Base-by-base conservation (phyloP, 2,329 filamentous ascomycete species). In the Leptodontidium sp. region DNA sequence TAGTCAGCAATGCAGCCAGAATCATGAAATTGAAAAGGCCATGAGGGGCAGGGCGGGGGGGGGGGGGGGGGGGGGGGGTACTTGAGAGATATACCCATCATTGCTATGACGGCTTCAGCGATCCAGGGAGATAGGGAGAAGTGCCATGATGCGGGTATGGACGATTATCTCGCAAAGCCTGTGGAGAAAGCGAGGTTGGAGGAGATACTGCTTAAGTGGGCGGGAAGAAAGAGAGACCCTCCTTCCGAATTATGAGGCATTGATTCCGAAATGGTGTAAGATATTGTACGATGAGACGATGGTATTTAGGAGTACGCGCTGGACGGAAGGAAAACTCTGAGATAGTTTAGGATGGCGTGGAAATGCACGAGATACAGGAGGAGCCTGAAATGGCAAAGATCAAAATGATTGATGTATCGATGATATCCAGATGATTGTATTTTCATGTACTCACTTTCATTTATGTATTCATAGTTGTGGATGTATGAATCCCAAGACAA, bases 121-220 rank as follows among this genome's bases (percentile, higher is more conserved):
- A 84, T 82, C 45, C 79, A 81, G 1, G 82, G 84, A 52, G 84
- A 84, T 1, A 80, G 81, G 61, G 79, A 81, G 45, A 83, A 87
- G 68, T 84, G 84, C 1, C 79, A 84, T 53, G 82, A 81, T 0
- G 85, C 84, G 40, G 86, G 86, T 0, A 80, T 87, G 35, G 84
- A 87, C 63, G 71, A 86, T 26, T 87, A 87, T 67, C 71, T 87
- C 4, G 84, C 85, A 4, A 86, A 86, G 75, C 84, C 84, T 0
- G 82, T 86, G 17, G 72, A 76, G 47, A 72, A 70, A 47, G 63
- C 24, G 26, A 69, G 57, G 43, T 55, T 76, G 53, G 73, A 76
- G 58, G 69, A 72, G 29, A 75, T 75, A 66, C 66, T 76, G 43
- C 45, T 76, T 12, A 72, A 73, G 24, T 76, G 74, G 74, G 71